phyloP scores from a whole-genome alignment of 805 yeast species.

The Suhomyces sp. region DNA sequence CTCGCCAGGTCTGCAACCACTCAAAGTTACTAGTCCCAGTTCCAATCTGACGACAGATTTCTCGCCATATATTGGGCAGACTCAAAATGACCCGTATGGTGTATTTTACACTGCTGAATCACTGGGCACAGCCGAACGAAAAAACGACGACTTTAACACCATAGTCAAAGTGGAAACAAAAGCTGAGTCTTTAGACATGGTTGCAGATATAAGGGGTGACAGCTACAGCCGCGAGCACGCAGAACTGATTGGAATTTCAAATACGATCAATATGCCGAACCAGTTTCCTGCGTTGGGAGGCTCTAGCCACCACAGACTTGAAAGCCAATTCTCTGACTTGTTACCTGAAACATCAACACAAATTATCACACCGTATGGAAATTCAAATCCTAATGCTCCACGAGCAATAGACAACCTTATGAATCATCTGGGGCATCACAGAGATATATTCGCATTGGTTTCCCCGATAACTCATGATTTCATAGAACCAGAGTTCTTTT shows the following conservation, averaged over 20 bases:
- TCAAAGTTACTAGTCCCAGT: neutral
- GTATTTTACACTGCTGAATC: neutral
- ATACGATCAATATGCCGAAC: neutral
- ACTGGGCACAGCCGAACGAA: neutral
- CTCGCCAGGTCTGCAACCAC: neutral
- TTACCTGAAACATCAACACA: neutral
- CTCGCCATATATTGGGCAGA: neutral
- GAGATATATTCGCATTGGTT: slow-evolving; percentile 12
- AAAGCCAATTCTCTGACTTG: neutral
- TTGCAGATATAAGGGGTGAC: neutral
- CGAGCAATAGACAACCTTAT: neutral
- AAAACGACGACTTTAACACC: neutral
- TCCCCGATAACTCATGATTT: slow-evolving; percentile 9
- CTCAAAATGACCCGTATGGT: neutral
- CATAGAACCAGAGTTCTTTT: slow-evolving; percentile 10
- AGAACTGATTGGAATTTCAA: neutral
- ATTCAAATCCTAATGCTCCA: neutral
- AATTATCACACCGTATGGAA: neutral
- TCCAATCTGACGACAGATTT: neutral
- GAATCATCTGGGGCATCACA: neutral
- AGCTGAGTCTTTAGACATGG: neutral
- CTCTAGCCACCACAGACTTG: neutral
- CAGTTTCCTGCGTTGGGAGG: neutral
- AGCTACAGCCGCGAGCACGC: neutral
- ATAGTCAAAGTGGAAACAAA: neutral